Evolutionary conservation across 2,329 filamentous ascomycete species (phyloP), one percentile per base, ranked within the genome.

Genomic region (Phaeosphaeriaceae sp.): DNA sequence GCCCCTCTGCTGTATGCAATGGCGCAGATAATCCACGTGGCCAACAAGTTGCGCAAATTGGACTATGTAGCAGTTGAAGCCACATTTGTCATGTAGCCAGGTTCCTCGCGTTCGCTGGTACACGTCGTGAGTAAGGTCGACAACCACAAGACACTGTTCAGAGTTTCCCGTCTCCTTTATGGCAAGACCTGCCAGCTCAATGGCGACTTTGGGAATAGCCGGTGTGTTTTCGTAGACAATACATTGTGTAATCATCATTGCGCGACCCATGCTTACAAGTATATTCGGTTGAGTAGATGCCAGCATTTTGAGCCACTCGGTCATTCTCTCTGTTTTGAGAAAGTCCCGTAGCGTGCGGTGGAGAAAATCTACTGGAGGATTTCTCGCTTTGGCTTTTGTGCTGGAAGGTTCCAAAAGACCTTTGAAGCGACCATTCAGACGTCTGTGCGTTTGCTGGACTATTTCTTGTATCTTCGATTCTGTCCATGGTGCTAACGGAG

Each of bases 341-440:
- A 51, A 45, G 24, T 51, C 49, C 22, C 40, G 21, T 41, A 51
- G 10, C 1, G 40, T 51, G 6, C 36, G 36, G n/a, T 51, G 49
- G 5, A 51, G 20, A 22, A 51, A 51, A 31, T 51, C 33, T 19
- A 45, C 40, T 2, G 11, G 27, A 27, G 49, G 42, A 20, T 45
- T 2, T 17, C 19, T 31, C 17, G 15, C 36, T 3, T 22, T 21
- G 20, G 7, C 24, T 10, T n/a, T 10, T 11, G 22, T 6, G 11
- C 21, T 44, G 7, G 40, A 21, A 20, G 49, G 49, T 10, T 58
- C 50, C n/a, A 53, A 27, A 21, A 52, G 49, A 19, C 54, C 48
- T 24, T 48, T 52, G 31, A 47, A 52, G 2, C 54, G 49, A 13
- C 41, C 54, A 25, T 42, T 57, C 15, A 57, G 31, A 20, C 41